phyloP scores from a whole-genome alignment of 2,329 filamentous ascomycete species.

The Colletotrichum sp. region DNA sequence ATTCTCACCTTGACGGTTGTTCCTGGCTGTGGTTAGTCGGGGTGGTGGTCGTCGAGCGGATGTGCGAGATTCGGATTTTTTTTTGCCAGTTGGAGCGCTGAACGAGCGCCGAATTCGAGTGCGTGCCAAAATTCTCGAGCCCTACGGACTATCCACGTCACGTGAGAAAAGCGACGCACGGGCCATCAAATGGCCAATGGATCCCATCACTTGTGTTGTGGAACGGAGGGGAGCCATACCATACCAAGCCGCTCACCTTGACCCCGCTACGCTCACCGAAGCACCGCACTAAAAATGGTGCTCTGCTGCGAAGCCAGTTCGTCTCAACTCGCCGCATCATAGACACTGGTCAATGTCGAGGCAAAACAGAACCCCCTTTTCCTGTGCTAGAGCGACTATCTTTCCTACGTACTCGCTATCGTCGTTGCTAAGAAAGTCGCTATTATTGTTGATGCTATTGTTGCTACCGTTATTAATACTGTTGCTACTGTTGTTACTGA shows the following conservation, averaged over 20 bases:
- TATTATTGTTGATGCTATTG: neutral
- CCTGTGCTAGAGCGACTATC: neutral
- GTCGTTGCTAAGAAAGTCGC: accelerated
- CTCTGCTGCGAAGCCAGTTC: neutral
- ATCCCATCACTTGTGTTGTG: too few species aligned
- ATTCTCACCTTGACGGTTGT: conserved; percentile 46
- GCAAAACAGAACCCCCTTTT: neutral
- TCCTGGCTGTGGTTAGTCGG: conserved; percentile 37
- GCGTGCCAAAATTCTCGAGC: too few species aligned
- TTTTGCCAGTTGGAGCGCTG: too few species aligned
- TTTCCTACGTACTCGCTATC: accelerated
- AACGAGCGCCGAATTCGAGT: too few species aligned
- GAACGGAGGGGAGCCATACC: too few species aligned
- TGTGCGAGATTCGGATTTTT: too few species aligned
- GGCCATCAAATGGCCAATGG: too few species aligned
- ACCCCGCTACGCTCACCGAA: neutral
- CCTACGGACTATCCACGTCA: too few species aligned
- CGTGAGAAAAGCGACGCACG: too few species aligned
- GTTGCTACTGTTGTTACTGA: too few species aligned
- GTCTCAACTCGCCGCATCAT: neutral
- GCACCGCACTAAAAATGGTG: neutral
- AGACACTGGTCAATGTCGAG: neutral
- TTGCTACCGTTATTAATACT: neutral
- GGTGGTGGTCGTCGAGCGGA: neutral
- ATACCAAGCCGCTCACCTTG: too few species aligned